phyloP scores from a whole-genome alignment of 805 yeast species.

The Pichia thaimueangensis region DNA sequence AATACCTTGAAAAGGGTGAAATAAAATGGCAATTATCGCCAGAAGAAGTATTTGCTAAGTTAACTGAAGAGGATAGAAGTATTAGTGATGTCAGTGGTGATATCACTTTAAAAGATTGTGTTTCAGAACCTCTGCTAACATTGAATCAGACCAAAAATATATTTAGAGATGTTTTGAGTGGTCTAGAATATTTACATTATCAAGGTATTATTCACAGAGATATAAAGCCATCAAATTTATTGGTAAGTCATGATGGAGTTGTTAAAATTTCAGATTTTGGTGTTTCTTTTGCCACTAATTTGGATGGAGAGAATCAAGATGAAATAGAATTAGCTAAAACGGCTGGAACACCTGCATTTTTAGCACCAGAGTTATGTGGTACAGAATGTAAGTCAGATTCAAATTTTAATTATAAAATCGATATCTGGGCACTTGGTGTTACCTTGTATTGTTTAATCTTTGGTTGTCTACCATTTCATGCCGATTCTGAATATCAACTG shows the following conservation, averaged over 20 bases:
- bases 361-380: constrained; percentile 87
- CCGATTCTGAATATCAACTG: constrained; percentile 77
- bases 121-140: constrained; percentile 55
- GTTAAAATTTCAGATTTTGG: constrained; percentile 98
- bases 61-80: not conserved
- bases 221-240: constrained; percentile 82
- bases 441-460: constrained; percentile 82
- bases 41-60: constrained; percentile 17
- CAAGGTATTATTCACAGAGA: constrained; percentile 94
- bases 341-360: constrained; percentile 96
- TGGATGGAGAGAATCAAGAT: constrained; percentile 50
- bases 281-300: constrained; percentile 64
- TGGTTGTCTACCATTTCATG: constrained; percentile 86
- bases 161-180: constrained; percentile 77
- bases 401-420: constrained; percentile 73
- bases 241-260: constrained; percentile 59
- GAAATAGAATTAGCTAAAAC: constrained; percentile 89
- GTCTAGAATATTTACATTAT: constrained; percentile 82
- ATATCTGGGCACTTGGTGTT: constrained; percentile 97
- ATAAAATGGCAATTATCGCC: constrained; percentile 64
- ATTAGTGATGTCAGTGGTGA: constrained; percentile 8
- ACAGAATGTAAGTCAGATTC: constrained; percentile 41
- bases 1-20: constrained; percentile 87
- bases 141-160: constrained; percentile 63
- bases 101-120: constrained; percentile 4